Evolutionary conservation across 148 eudicot genomes (phyloP).

Genomic region (Rhododendron molle): DNA sequence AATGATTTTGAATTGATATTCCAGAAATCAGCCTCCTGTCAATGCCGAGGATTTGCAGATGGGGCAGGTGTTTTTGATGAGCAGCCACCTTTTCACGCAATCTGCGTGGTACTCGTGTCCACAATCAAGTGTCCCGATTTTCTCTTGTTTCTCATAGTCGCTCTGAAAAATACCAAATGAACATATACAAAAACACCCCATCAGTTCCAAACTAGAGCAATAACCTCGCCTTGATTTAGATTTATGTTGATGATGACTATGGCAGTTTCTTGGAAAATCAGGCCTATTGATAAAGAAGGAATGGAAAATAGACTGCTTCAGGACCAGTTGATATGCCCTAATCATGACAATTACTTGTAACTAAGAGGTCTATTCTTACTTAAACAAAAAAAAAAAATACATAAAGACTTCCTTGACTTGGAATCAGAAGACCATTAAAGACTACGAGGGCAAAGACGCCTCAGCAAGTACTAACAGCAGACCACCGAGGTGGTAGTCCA

Average conservation of each 20-base stretch:
- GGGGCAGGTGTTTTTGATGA: constrained; percentile 77
- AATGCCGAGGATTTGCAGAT: constrained; percentile 75
- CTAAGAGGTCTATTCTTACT: not conserved
- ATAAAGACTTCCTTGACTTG: not conserved
- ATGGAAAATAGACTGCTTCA: not conserved
- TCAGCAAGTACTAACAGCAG: too few relatives aligned
- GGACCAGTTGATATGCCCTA: not conserved
- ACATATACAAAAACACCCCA: not conserved
- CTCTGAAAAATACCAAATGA: constrained; percentile 41
- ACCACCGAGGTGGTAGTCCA: too few relatives aligned
- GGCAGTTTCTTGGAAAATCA: not conserved
- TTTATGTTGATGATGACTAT: not conserved
- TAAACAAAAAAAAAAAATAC: not conserved
- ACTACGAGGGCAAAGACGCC: too few relatives aligned
- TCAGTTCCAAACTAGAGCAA: not conserved
- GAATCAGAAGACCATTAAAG: not conserved
- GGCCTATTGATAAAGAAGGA: not conserved
- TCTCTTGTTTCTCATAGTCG: constrained; percentile 58
- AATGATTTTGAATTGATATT: not conserved
- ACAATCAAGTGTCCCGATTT: constrained; percentile 64
- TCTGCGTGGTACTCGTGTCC: constrained; percentile 85
- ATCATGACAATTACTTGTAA: not conserved
- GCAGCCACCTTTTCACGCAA: constrained; percentile 76
- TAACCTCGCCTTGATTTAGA: not conserved
- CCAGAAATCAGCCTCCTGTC: constrained; percentile 11